A percentile compares a stretch with the other conserved stretches of the same genome.
phyloP scores from a whole-genome alignment of 139 green algal genomes.

The Astrephomene gubernaculifera region DNA sequence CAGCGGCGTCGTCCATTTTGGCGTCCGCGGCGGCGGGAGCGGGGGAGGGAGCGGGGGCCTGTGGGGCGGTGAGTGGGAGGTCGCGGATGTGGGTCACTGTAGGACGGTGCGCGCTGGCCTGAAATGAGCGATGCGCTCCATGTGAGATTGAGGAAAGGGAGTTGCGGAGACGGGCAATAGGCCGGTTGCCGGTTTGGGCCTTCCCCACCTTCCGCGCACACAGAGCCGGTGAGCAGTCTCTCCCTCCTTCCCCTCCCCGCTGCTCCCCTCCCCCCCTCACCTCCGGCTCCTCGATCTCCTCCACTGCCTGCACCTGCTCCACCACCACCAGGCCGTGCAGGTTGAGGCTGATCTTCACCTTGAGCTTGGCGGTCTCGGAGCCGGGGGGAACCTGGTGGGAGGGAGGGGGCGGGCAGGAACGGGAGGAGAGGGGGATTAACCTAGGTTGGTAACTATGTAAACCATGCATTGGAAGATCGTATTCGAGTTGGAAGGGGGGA shows the following conservation, averaged over 20 bases:
- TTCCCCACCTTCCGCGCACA: no score
- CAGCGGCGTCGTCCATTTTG: slow-evolving; percentile 54
- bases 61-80: neutral
- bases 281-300: slow-evolving; percentile 89
- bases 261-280: neutral
- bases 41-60: neutral
- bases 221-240: no score
- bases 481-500: no score
- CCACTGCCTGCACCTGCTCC: slow-evolving; percentile 82
- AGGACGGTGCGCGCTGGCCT: no score
- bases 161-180: no score
- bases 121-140: no score
- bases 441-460: no score
- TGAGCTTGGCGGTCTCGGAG: slow-evolving; percentile 87
- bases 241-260: neutral
- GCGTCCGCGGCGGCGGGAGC: slow-evolving; percentile 22
- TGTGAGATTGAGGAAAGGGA: no score
- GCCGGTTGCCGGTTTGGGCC: no score
- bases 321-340: slow-evolving; percentile 89
- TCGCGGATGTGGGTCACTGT: no score
- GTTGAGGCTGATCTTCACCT: slow-evolving; percentile 87
- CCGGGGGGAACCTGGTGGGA: slow-evolving; percentile 43
- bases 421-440: neutral
- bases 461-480: no score
- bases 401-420: neutral